Evolutionary conservation across 176 grass and related monocot genomes (phyloP).

Genomic region (Juncus inflexus): DNA sequence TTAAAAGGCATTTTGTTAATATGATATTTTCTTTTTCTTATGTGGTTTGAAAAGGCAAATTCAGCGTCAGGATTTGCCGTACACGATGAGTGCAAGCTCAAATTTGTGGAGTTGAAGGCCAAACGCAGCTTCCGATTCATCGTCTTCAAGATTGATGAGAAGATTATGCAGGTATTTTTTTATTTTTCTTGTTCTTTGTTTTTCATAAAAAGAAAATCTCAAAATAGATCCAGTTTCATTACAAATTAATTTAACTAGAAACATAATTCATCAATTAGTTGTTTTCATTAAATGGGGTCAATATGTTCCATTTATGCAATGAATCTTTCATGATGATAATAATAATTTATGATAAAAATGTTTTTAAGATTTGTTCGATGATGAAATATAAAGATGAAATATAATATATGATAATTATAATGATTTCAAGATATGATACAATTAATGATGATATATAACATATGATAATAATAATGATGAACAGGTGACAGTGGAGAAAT

Average conservation of each 20-base stretch:
- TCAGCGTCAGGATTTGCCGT: slow-evolving; percentile 59
- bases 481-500: slow-evolving; percentile 51
- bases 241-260: no score
- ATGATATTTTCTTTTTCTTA: not conserved
- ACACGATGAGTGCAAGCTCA: slow-evolving; percentile 67
- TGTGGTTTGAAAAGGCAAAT: slow-evolving; percentile 40
- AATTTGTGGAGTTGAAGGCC: slow-evolving; percentile 60
- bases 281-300: no score
- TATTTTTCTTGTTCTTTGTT: not conserved
- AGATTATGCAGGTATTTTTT: slow-evolving; percentile 47
- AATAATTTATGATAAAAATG: not conserved
- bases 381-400: not conserved
- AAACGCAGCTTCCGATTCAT: slow-evolving; percentile 61
- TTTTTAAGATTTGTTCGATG: no score
- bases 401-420: not conserved
- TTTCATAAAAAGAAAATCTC: no score
- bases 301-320: no score
- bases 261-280: no score
- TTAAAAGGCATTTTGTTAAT: no score
- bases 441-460: not conserved
- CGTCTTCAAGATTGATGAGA: slow-evolving; percentile 65
- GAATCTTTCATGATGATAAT: not conserved
- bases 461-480: not conserved
- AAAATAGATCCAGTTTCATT: no score
- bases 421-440: not conserved